phyloP scores from a whole-genome alignment of 371 early-diverging fungal species.

The Dichotomocladium elegans region DNA sequence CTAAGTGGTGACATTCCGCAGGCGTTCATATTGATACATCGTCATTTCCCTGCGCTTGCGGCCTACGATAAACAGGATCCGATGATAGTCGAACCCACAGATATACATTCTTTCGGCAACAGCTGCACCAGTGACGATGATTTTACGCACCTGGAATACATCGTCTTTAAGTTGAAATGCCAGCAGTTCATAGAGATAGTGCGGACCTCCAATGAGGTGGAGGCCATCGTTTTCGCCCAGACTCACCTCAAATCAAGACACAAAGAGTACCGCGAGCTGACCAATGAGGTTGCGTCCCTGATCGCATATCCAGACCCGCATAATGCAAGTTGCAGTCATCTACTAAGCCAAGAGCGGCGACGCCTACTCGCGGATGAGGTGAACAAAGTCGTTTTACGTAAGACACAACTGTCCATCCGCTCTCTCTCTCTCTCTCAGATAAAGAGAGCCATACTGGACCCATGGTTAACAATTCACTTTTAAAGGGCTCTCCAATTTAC shows the following conservation, averaged over 20 bases:
- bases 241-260: slow-evolving; percentile 24
- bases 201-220: slow-evolving; percentile 15
- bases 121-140: background rate
- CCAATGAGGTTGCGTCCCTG: slow-evolving; percentile 30
- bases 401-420: background rate
- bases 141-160: slow-evolving; percentile 1
- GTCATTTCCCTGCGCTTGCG: slow-evolving; percentile 25
- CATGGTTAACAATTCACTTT: background rate
- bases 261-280: slow-evolving; percentile 15
- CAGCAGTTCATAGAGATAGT: slow-evolving; percentile 39
- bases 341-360: slow-evolving; percentile 31
- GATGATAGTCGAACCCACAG: background rate
- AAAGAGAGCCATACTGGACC: too few relatives aligned
- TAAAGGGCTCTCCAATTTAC: slow-evolving; percentile 6
- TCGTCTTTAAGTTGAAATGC: slow-evolving; percentile 30
- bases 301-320: slow-evolving; percentile 40
- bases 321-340: slow-evolving; percentile 23
- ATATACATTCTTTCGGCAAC: too few relatives aligned
- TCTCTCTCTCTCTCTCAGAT: too few relatives aligned
- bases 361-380: slow-evolving; percentile 29
- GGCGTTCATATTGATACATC: slow-evolving; percentile 29
- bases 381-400: slow-evolving; percentile 25
- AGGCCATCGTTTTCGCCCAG: slow-evolving; percentile 35
- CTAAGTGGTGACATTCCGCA: slow-evolving; percentile 21
- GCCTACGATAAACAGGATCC: slow-evolving; percentile 9